A percentile compares a stretch with the other conserved stretches of the same genome.
phyloP scores from a whole-genome alignment of 2,329 filamentous ascomycete species.

The Fusarium siculi region DNA sequence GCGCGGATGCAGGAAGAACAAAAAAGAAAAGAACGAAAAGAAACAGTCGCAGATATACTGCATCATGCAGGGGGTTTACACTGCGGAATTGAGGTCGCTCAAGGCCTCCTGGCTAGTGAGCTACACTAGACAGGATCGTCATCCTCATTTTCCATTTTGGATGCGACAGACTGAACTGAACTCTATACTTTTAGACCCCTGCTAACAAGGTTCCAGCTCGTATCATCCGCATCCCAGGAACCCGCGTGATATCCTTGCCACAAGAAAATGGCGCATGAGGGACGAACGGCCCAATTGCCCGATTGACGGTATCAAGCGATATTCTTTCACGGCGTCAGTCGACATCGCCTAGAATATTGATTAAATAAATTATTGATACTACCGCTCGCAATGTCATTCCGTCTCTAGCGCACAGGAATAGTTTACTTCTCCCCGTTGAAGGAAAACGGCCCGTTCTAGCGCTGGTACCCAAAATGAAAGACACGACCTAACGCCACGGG shows the following conservation, averaged over 20 bases:
- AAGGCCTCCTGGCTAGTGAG: not conserved
- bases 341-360: not conserved
- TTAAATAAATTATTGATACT: not conserved
- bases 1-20: not conserved
- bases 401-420: not conserved
- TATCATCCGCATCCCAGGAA: not conserved
- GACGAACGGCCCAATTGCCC: not conserved
- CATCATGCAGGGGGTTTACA: not conserved
- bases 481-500: not conserved
- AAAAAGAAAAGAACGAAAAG: not conserved
- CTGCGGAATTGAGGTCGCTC: not conserved
- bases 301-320: not conserved
- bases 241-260: not conserved
- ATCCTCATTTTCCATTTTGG: not conserved
- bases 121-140: not conserved
- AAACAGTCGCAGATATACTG: constrained; percentile 1
- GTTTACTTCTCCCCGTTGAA: not conserved
- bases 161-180: not conserved
- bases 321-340: not conserved
- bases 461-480: not conserved
- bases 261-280: not conserved
- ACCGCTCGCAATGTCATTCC: not conserved
- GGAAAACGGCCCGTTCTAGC: not conserved
- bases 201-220: not conserved
- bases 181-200: not conserved